phyloP scores from a whole-genome alignment of 257 asterid genomes.

The Plantago elongata region DNA sequence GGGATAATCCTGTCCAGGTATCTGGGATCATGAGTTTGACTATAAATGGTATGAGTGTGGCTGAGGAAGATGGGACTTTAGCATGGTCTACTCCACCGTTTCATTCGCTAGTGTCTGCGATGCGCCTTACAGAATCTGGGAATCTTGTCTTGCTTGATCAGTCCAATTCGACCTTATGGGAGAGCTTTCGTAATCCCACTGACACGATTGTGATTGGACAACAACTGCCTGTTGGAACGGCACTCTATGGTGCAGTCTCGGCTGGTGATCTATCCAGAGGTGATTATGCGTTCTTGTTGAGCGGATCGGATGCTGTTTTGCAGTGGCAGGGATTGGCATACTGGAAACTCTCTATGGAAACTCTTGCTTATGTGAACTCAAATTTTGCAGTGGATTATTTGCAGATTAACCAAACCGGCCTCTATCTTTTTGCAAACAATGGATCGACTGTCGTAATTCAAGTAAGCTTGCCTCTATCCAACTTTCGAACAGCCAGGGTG shows the following conservation, averaged over 20 bases:
- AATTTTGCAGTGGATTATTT: slow-evolving; percentile 30
- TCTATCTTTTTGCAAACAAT: slow-evolving; percentile 38
- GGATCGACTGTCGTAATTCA: slow-evolving; percentile 41
- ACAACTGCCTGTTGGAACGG: slow-evolving; percentile 21
- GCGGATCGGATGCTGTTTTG: slow-evolving; percentile 40
- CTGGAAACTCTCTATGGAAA: slow-evolving; percentile 63
- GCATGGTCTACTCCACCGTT: slow-evolving; percentile 56
- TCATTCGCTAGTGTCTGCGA: slow-evolving; percentile 23
- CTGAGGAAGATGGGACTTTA: slow-evolving; percentile 27
- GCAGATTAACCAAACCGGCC: slow-evolving; percentile 47
- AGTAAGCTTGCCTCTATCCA: slow-evolving; percentile 35
- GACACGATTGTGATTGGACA: slow-evolving; percentile 68
- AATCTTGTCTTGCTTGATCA: slow-evolving; percentile 58
- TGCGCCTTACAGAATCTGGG: slow-evolving; percentile 48
- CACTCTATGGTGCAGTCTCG: slow-evolving; percentile 33
- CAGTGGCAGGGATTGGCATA: slow-evolving; percentile 43
- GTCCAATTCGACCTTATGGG: slow-evolving; percentile 49
- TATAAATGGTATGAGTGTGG: slow-evolving; percentile 31
- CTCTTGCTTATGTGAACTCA: slow-evolving; percentile 30
- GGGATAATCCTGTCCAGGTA: slow-evolving; percentile 40
- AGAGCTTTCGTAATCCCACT: slow-evolving; percentile 56
- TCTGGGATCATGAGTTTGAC: slow-evolving; percentile 41
- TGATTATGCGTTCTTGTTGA: slow-evolving; percentile 32
- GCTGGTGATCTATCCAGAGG: slow-evolving; percentile 44
- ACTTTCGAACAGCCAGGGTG: slow-evolving; percentile 38